These are phyloP conservation scores for Colletotrichum higginsianum DNA, from an alignment of 2,329 filamentous ascomycete species.

Conservation along the genomic window DNA sequence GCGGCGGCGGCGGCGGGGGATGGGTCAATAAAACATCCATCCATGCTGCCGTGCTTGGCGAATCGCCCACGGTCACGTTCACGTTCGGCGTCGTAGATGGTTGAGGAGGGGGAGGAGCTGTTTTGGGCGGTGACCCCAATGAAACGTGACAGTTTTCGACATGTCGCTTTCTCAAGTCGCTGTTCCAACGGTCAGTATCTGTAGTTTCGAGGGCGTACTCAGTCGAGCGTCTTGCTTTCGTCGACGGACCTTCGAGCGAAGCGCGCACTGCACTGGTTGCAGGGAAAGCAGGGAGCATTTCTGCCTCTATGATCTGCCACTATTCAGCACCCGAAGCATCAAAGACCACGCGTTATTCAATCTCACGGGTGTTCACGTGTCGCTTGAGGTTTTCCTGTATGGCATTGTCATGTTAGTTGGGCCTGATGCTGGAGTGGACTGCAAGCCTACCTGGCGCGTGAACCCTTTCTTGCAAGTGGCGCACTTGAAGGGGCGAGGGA, in stretches of 20 bases:
- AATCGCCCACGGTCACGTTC: conserved; percentile 9
- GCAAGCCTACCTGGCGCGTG: conserved; percentile 23
- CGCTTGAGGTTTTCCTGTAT: conserved; percentile 31
- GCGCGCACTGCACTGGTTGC: conserved; percentile 18
- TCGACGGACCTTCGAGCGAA: conserved; percentile 20
- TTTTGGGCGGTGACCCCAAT: conserved; percentile 9
- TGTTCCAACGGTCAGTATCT: neutral
- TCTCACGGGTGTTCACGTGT: conserved; percentile 34
- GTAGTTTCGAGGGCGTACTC: no score
- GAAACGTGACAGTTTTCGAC: conserved; percentile 29
- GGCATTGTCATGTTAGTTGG: conserved; percentile 15
- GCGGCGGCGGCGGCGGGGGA: neutral
- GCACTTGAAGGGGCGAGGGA: conserved; percentile 35
- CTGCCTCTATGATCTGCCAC: conserved; percentile 26
- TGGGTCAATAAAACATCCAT: conserved; percentile 24
- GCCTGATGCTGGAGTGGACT: neutral
- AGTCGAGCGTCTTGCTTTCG: neutral
- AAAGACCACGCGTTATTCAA: neutral
- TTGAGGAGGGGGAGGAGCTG: conserved; percentile 11
- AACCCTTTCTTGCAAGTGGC: conserved; percentile 31
- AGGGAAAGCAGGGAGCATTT: conserved; percentile 26
- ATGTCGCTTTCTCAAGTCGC: conserved; percentile 28
- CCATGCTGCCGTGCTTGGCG: conserved; percentile 24
- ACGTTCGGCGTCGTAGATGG: neutral
- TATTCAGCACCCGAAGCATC: neutral